Conservation (phyloP, 441 rosid species). For the Pelargonium citronellum region DNA sequence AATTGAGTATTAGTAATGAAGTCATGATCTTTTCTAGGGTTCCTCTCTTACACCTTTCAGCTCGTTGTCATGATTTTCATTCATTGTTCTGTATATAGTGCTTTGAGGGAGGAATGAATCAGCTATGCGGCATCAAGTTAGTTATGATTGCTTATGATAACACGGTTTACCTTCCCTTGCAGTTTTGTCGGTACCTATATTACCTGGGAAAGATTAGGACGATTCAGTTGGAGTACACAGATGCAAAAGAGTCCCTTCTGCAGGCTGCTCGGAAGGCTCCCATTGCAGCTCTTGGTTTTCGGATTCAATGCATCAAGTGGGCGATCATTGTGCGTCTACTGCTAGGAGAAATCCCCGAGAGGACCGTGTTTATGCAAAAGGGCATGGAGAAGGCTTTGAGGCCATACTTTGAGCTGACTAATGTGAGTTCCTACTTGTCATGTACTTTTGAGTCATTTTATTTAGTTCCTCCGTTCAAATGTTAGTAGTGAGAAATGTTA, state of each 20-base stretch:
- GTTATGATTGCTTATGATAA: constrained; percentile 2
- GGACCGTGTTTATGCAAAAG: constrained; percentile 66
- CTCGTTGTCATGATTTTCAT: no score
- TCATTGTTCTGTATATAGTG: no score
- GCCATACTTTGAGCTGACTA: constrained; percentile 76
- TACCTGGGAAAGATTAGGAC: constrained; percentile 72
- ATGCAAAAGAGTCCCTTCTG: constrained; percentile 70
- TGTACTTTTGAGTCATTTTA: no score
- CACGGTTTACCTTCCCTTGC: constrained; percentile 23
- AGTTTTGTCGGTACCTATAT: constrained; percentile 69
- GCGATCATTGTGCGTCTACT: constrained; percentile 56
- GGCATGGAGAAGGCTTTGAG: constrained; percentile 74
- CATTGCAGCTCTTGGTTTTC: constrained; percentile 63
- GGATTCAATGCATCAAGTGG: constrained; percentile 76
- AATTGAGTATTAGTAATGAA: no score
- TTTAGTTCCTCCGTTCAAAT: no score
- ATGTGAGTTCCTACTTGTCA: constrained; percentile 40
- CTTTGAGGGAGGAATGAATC: no score
- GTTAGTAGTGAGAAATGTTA: no score
- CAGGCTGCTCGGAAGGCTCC: constrained; percentile 79
- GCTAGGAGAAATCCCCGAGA: constrained; percentile 69
- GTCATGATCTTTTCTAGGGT: no score
- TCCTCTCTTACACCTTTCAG: no score
- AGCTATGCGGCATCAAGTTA: not conserved
- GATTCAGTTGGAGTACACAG: constrained; percentile 71